A percentile compares a stretch with the other conserved stretches of the same genome.
phyloP scores from a whole-genome alignment of 2,329 filamentous ascomycete genomes.

The Grosmannia clavigera region DNA sequence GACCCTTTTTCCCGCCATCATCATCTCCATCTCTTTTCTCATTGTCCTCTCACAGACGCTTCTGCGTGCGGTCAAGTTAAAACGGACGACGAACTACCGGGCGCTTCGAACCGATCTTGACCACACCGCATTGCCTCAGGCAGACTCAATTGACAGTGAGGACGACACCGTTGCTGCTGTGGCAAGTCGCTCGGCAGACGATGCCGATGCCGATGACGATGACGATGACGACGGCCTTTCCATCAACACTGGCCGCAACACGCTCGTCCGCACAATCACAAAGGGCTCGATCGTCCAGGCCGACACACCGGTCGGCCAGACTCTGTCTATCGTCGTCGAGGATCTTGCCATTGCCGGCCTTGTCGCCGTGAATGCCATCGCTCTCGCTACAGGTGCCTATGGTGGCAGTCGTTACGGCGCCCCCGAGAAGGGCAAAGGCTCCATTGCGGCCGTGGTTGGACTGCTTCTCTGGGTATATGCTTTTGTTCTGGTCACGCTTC shows the following conservation, averaged over 20 bases:
- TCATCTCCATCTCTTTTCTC: slow-evolving; percentile 58
- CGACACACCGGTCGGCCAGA: slow-evolving; percentile 63
- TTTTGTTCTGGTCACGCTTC: slow-evolving; percentile 56
- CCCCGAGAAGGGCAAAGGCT: slow-evolving; percentile 28
- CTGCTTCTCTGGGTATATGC: slow-evolving; percentile 73
- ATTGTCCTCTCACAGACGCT: slow-evolving; percentile 49
- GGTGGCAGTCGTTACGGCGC: slow-evolving; percentile 39
- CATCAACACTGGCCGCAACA: slow-evolving; percentile 44
- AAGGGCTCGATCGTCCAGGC: slow-evolving; percentile 55
- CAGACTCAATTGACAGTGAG: slow-evolving; percentile 26
- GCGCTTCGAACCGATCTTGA: slow-evolving; percentile 4
- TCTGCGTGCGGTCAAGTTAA: slow-evolving; percentile 38
- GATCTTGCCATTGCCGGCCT: slow-evolving; percentile 61
- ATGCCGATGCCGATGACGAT: slow-evolving; percentile 15
- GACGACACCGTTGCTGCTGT: slow-evolving; percentile 40
- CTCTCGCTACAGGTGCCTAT: slow-evolving; percentile 49
- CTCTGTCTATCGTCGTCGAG: slow-evolving; percentile 59
- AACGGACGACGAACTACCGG: slow-evolving; percentile 20
- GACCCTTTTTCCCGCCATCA: slow-evolving; percentile 63
- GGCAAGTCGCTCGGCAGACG: slow-evolving; percentile 40
- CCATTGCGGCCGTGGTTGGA: slow-evolving; percentile 50
- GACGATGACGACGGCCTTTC: slow-evolving; percentile 47
- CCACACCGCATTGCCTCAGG: slow-evolving; percentile 38
- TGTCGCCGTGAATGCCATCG: slow-evolving; percentile 54
- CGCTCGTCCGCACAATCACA: slow-evolving; percentile 48